phyloP scores from a whole-genome alignment of 345 rosid genomes.

The Psidium guajava region DNA sequence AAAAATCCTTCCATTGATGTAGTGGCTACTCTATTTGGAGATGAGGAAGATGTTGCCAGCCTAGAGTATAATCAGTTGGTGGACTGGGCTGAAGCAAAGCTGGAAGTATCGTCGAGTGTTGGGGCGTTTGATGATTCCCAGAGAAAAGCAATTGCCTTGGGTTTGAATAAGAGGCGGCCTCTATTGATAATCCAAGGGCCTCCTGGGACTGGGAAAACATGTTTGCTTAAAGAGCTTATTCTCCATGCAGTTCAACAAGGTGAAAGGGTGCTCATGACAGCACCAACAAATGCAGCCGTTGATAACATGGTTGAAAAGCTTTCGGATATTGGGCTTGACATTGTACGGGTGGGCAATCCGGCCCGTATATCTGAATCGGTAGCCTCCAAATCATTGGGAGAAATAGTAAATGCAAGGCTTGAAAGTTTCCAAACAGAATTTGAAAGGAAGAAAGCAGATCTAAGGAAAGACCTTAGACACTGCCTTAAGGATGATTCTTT shows the following conservation, averaged over 20 bases:
- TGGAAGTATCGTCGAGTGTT: constrained; percentile 34
- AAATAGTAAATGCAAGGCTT: constrained; percentile 70
- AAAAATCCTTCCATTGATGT: constrained; percentile 68
- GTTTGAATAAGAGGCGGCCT: constrained; percentile 77
- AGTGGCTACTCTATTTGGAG: constrained; percentile 87
- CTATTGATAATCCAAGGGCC: constrained; percentile 83
- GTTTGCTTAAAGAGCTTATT: constrained; percentile 74
- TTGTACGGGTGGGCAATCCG: constrained; percentile 93
- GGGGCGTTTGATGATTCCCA: constrained; percentile 60
- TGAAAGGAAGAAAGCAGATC: constrained; percentile 85
- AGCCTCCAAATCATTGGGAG: constrained; percentile 77
- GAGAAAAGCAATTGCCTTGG: constrained; percentile 52
- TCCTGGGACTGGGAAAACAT: constrained; percentile 95
- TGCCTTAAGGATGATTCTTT: constrained; percentile 87
- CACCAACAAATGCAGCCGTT: constrained; percentile 95
- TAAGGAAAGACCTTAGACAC: constrained; percentile 67
- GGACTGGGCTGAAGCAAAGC: constrained; percentile 48
- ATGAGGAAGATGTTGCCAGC: constrained; percentile 63
- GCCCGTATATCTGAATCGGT: constrained; percentile 84
- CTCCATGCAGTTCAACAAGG: constrained; percentile 71
- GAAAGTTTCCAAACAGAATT: constrained; percentile 47
- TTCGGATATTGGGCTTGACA: constrained; percentile 45
- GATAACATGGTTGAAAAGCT: constrained; percentile 97
- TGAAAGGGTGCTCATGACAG: constrained; percentile 89
- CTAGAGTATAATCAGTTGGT: constrained; percentile 46